Percentiles rank a stretch among this genome's conserved stretches.
phyloP scores from a whole-genome alignment of 1,139 yeast genomes.

The Geotrichum fermentans region DNA sequence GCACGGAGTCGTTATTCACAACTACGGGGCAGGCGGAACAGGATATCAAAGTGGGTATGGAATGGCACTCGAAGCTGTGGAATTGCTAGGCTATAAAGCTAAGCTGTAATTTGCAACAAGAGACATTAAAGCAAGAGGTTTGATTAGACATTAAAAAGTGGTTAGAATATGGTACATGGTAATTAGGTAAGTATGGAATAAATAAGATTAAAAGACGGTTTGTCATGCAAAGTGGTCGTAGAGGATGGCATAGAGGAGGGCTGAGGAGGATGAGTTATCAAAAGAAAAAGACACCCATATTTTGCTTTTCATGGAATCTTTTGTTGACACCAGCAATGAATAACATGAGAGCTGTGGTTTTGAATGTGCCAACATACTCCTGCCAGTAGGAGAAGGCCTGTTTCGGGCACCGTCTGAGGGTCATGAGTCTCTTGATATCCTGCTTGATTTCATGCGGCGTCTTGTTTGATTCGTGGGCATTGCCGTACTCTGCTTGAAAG shows the following conservation, averaged over 20 bases:
- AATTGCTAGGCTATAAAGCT: slow-evolving; percentile 1
- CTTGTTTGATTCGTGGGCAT: slow-evolving; percentile 15
- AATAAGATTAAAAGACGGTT: too few relatives aligned
- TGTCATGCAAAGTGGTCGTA: too few relatives aligned
- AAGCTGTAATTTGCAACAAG: too few relatives aligned
- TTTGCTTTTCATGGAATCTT: slow-evolving; percentile 14
- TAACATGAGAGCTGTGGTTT: slow-evolving; percentile 13
- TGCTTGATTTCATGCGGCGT: slow-evolving; percentile 5
- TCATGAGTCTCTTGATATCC: slow-evolving; percentile 5
- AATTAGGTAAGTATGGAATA: too few relatives aligned
- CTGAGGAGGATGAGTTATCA: not conserved
- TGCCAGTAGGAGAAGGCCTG: slow-evolving; percentile 19
- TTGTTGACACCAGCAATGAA: slow-evolving; percentile 19
- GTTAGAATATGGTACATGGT: too few relatives aligned
- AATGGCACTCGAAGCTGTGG: slow-evolving; percentile 16
- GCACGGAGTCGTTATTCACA: slow-evolving; percentile 46
- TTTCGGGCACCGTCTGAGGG: slow-evolving; percentile 7
- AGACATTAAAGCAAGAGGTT: not conserved
- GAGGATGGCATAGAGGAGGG: too few relatives aligned
- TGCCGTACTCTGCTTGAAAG: slow-evolving; percentile 17
- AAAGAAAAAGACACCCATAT: slow-evolving; percentile 16
- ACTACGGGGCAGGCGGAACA: slow-evolving; percentile 47
- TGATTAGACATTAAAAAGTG: not conserved
- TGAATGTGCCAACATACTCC: slow-evolving; percentile 17
- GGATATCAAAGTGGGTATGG: slow-evolving; percentile 45